Evolutionary conservation across 768 basidiomycete species (phyloP).

Genomic region (Hygrocybe punicea): DNA sequence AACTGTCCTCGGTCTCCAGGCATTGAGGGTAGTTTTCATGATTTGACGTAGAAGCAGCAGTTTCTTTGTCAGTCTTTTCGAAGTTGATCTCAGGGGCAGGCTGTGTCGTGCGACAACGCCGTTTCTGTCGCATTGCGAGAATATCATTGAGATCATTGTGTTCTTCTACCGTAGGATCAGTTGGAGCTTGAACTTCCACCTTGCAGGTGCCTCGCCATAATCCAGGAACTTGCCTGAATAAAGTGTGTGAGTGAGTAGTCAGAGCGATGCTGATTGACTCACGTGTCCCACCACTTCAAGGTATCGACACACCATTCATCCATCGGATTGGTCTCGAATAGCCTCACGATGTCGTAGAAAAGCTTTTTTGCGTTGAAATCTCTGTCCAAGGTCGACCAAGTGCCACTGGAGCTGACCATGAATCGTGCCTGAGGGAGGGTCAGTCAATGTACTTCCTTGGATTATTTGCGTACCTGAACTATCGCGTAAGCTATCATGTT

Average conservation of each 20-base stretch:
- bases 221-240: too few relatives aligned
- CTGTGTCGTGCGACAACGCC: too few relatives aligned
- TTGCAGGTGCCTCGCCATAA: too few relatives aligned
- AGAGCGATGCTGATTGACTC: not conserved
- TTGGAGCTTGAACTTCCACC: too few relatives aligned
- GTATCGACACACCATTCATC: constrained; percentile 1
- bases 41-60: too few relatives aligned
- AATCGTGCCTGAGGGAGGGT: constrained; percentile 19
- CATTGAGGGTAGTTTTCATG: too few relatives aligned
- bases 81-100: too few relatives aligned
- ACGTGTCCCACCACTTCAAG: constrained; percentile 6
- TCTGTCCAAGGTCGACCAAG: constrained; percentile 13
- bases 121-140: too few relatives aligned
- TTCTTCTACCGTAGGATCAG: too few relatives aligned
- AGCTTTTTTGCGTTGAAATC: constrained; percentile 17
- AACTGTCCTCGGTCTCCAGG: too few relatives aligned
- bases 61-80: too few relatives aligned
- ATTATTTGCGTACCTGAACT: constrained; percentile 22
- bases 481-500: constrained; percentile 31
- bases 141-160: too few relatives aligned
- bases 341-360: constrained; percentile 20
- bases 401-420: constrained; percentile 13
- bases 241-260: not conserved
- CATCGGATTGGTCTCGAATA: constrained; percentile 14
- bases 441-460: not conserved